phyloP scores from a whole-genome alignment of 2,329 filamentous ascomycete species.

The Colletotrichum musae region DNA sequence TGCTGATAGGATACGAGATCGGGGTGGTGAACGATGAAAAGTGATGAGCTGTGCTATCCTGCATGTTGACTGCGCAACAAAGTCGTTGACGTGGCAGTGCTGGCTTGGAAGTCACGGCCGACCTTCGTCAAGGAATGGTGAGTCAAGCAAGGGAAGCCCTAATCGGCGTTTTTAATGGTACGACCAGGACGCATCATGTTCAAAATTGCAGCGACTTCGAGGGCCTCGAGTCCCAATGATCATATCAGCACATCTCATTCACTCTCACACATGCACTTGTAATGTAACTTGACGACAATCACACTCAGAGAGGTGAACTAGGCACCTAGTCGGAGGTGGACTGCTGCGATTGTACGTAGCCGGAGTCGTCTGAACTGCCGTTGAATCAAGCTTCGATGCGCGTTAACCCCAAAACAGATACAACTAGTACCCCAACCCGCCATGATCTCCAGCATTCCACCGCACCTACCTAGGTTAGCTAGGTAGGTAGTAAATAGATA shows the following conservation, averaged over 20 bases:
- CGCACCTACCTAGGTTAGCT: too few relatives aligned
- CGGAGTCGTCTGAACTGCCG: neutral
- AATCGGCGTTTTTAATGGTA: neutral
- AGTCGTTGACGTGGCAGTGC: too few relatives aligned
- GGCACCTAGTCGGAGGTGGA: too few relatives aligned
- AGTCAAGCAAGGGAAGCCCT: neutral
- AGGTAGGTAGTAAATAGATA: too few relatives aligned
- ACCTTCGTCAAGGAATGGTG: neutral
- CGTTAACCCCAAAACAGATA: slow-evolving; percentile 11
- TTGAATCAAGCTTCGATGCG: slow-evolving; percentile 10
- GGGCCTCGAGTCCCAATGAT: slow-evolving; percentile 6
- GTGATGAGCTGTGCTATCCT: neutral
- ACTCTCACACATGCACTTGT: neutral
- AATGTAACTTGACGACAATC: too few relatives aligned
- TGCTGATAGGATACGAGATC: slow-evolving; percentile 95
- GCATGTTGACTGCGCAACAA: neutral
- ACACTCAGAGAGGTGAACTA: too few relatives aligned
- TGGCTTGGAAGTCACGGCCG: neutral
- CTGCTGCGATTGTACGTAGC: neutral
- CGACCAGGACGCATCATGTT: neutral
- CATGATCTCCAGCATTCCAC: neutral
- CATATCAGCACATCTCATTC: slow-evolving; percentile 5
- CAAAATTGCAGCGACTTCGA: neutral
- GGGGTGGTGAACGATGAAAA: slow-evolving; percentile 46
- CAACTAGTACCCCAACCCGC: neutral